Evolutionary conservation across 129 eudicot species (phyloP), one percentile per base, ranked within the genome.

Genomic region (Scalesia atractyloides): DNA sequence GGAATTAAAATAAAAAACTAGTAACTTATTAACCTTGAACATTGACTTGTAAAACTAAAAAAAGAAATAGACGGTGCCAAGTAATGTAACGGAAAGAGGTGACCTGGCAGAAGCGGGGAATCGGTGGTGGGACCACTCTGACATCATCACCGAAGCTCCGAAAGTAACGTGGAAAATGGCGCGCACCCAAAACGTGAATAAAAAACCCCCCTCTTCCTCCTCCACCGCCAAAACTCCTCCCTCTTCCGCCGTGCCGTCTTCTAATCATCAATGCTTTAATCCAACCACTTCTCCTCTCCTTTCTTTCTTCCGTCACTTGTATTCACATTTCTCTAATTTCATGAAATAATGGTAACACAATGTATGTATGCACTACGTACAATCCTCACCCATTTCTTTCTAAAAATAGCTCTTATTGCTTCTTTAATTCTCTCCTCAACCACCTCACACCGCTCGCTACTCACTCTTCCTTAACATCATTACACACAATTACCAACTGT

Each of bases 291-390:
- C 78, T 22, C 64, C 5, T 39, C 37, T 13, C 37, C 58, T 68
- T 68, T 47, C 72, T 22, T 41, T 57, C 56, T 30, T 62, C 16
- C 77, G 48, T 36, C 74, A 4, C 12, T 59, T 9, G 50, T 73
- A 41, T 72, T 78, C 63, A 58, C 43, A 30, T 24, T 53, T 52
- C 14, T 17, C 33, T 2, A 56, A 1, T 54, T 30, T 36, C 53
- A 9, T 3, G 17, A 8, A 36, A 3, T 33, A 73, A 7, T 1
- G 19, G 62, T 0, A 48, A 61, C 60, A 69, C 73, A 66, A 86
- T 86, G 83, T 46, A 84, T 79, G 75, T 46, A 84, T 79, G 75
- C 79, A 48, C 54, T 44, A 70, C 69, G 80, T 64, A 83, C 91
- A 85, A 81, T 61, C 79, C 82, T 80, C 87, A 67, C 66, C 70